These are phyloP conservation scores for Aspergillus piperis DNA, from an alignment of 2,329 filamentous ascomycete genomes.

Conservation along the genomic window DNA sequence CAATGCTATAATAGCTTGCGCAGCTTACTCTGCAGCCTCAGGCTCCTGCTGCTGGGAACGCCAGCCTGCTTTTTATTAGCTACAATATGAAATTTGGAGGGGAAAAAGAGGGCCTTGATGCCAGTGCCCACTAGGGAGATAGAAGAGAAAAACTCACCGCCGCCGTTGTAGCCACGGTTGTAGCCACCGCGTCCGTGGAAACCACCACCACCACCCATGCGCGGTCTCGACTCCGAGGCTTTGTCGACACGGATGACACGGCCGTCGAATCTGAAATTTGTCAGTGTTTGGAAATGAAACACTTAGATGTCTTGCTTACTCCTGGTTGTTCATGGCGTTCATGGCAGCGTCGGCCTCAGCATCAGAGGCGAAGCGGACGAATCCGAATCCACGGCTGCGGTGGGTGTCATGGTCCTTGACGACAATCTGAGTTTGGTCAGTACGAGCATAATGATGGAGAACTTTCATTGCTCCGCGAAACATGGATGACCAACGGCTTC, in stretches of 20 bases:
- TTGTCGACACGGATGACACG: conserved; percentile 94
- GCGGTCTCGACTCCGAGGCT: conserved; percentile 65
- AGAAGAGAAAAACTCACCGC: background rate
- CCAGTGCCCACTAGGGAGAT: background rate
- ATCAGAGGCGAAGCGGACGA: conserved; percentile 74
- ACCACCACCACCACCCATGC: conserved; percentile 31
- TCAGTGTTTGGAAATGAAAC: conserved; percentile 13
- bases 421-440: conserved; percentile 67
- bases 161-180: conserved; percentile 33
- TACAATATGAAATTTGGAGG: background rate
- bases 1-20: background rate
- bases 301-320: conserved; percentile 61
- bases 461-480: background rate
- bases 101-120: background rate
- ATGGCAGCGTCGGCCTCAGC: conserved; percentile 47
- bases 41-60: conserved; percentile 23
- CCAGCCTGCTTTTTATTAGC: conserved; percentile 15
- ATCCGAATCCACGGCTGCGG: conserved; percentile 95
- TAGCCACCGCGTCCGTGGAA: conserved; percentile 50
- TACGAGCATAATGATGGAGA: conserved; percentile 9
- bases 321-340: conserved; percentile 53
- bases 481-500: conserved; percentile 75
- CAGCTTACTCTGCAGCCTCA: background rate
- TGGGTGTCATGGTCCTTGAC: conserved; percentile 97
- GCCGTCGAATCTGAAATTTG: conserved; percentile 75